Evolutionary conservation across 805 yeast genomes (phyloP).

Genomic region (Saturnispora bothae): DNA sequence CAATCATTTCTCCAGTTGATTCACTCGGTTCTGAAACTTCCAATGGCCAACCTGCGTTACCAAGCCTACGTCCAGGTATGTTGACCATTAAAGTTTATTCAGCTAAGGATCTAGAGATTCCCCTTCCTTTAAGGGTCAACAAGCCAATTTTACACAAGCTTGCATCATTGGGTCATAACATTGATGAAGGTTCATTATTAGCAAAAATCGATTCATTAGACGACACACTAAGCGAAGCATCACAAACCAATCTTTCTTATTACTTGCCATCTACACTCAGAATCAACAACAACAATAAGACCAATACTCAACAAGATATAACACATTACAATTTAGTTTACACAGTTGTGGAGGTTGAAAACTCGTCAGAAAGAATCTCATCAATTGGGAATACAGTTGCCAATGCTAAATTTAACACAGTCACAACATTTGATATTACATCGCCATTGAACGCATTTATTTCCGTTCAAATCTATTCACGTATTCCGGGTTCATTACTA

Average conservation of each 20-base stretch:
- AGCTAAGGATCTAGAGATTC: constrained; percentile 57
- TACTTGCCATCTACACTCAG: constrained; percentile 36
- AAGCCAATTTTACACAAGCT: constrained; percentile 54
- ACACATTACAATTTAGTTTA: constrained; percentile 45
- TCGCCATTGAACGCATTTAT: constrained; percentile 36
- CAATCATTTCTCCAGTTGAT: neutral
- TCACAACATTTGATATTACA: constrained; percentile 83
- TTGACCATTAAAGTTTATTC: constrained; percentile 69
- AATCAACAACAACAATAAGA: constrained; percentile 18
- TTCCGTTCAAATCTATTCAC: constrained; percentile 66
- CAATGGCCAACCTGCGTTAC: neutral
- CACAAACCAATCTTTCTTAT: constrained; percentile 21
- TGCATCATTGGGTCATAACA: constrained; percentile 43
- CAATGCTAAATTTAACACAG: constrained; percentile 76
- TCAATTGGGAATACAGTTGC: constrained; percentile 76
- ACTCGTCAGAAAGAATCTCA: constrained; percentile 80
- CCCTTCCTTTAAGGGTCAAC: constrained; percentile 58
- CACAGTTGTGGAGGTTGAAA: constrained; percentile 88
- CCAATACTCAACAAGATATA: constrained; percentile 28
- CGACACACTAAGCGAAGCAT: constrained; percentile 22
- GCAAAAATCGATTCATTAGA: constrained; percentile 26
- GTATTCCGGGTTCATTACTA: constrained; percentile 58
- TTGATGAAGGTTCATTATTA: constrained; percentile 24
- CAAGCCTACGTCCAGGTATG: constrained; percentile 47
- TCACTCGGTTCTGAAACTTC: neutral